phyloP scores from a whole-genome alignment of 345 rosid species.

The Linum tenue region DNA sequence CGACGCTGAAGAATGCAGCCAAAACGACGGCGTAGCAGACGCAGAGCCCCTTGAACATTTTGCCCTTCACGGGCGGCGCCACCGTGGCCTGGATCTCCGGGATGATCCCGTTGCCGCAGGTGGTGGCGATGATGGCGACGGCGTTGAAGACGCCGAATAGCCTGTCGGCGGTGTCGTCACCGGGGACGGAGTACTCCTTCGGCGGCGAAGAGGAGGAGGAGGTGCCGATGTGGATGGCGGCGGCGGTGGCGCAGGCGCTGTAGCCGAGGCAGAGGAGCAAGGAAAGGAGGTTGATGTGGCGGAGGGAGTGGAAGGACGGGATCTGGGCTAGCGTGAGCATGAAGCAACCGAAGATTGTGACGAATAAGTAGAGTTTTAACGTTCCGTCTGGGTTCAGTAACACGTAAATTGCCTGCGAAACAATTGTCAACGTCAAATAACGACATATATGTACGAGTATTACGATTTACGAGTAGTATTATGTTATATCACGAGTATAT shows the following conservation, averaged over 20 bases:
- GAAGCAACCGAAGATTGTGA: conserved; percentile 12
- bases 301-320: conserved; percentile 21
- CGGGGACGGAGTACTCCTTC: neutral
- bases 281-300: conserved; percentile 17
- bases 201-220: neutral
- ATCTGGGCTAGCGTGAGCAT: conserved; percentile 19
- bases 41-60: conserved; percentile 13
- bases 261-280: conserved; percentile 15
- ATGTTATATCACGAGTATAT: too few species aligned
- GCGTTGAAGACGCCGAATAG: conserved; percentile 3
- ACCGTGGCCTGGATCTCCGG: conserved; percentile 5
- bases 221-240: conserved; percentile 13
- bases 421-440: too few species aligned
- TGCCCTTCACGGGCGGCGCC: conserved; percentile 1
- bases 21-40: conserved; percentile 5
- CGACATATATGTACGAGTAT: too few species aligned
- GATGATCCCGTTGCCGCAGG: neutral
- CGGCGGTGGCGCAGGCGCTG: conserved; percentile 18
- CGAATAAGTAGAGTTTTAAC: conserved; percentile 20
- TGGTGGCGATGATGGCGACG: conserved; percentile 1
- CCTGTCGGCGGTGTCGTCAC: neutral
- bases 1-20: conserved; percentile 17
- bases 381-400: conserved; percentile 10
- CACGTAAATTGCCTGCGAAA: conserved; percentile 15
- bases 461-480: too few species aligned